Base-by-base conservation (phyloP, 1,139 yeast species). In the Hemisphaericaspora subhashii region DNA sequence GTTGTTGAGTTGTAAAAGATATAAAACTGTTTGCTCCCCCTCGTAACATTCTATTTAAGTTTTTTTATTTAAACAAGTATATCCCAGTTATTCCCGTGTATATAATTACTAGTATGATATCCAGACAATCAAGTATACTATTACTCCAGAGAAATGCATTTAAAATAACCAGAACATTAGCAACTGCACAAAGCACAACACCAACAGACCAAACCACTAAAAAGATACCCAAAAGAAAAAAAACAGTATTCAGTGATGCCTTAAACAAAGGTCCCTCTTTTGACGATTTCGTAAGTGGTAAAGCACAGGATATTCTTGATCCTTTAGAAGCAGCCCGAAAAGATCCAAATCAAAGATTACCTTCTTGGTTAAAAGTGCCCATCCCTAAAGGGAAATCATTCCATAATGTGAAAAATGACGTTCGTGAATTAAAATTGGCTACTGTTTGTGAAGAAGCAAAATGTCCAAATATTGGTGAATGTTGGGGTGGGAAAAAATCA, bases 401-500 rank as follows among this genome's bases (percentile, higher is more conserved):
- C 63, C 82, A 82, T 54, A 83, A 79, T 52, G 73, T 94, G 51
- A 89, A 90, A 57, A 77, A 81, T 33, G 99, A 94, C 57, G 84
- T 94, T 29, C 74, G 90, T 45, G 97, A 94, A 46, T 68, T 94
- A 45, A 88, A 88, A 48, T 70, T 94, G 40, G 86, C 96, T 29
- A 90, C 98, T 0, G 99, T 94, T 22, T 94, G 99, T 66, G 98
- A 92, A 61, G 98, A 92, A 57, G 98, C 98, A 8, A 83, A 92
- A 56, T 94, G 99, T 65, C 99, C 99, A 14, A 94, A 94, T 60
- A 94, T 94, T 44, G 97, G 98, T 37, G 99, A 94, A 62, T 94
- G 99, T 65, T 94, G 99, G 99, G 98, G 98, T 39, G 98, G 98
- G 24, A 81, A 84, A 55, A 89, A 89, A 62, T 77, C 90, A 5